Evolutionary conservation across 1,284 basidiomycete genomes (phyloP).

Genomic region (Apiotrichum akiyoshidainum): DNA sequence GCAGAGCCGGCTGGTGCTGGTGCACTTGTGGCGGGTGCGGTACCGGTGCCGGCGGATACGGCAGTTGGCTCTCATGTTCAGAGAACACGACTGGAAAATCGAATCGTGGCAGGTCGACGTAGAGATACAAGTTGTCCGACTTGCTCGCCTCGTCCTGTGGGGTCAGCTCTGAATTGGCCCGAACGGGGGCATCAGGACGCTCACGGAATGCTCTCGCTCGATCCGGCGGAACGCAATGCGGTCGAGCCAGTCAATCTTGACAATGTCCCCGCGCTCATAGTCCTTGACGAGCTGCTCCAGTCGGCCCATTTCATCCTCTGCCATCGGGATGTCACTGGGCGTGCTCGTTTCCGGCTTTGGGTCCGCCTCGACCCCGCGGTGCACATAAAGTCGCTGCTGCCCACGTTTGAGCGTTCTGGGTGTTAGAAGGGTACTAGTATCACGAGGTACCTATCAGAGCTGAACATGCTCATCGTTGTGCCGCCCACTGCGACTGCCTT

Average conservation of each 20-base stretch:
- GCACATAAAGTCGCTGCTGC: constrained; percentile 82
- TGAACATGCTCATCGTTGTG: constrained; percentile 82
- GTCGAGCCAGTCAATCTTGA: constrained; percentile 93
- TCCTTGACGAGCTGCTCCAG: constrained; percentile 96
- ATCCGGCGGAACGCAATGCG: constrained; percentile 88
- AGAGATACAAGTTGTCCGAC: constrained; percentile 84
- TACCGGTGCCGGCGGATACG: constrained; percentile 45
- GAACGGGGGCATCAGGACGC: constrained; percentile 30
- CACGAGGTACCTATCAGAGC: constrained; percentile 71
- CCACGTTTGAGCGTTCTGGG: constrained; percentile 79
- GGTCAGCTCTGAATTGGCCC: background rate
- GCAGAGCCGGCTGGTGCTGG: constrained; percentile 41
- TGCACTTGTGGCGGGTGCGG: constrained; percentile 31
- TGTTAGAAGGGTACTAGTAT: background rate
- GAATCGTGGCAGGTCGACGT: constrained; percentile 93
- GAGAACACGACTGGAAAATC: constrained; percentile 97
- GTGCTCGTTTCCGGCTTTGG: constrained; percentile 75
- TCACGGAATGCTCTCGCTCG: constrained; percentile 82
- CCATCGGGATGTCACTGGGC: constrained; percentile 68
- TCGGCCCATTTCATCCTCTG: constrained; percentile 85
- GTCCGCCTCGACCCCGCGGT: constrained; percentile 80
- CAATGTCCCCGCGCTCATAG: constrained; percentile 89
- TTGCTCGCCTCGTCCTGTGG: constrained; percentile 76
- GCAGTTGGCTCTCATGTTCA: constrained; percentile 58
- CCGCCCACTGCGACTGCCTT: constrained; percentile 77